Evolutionary conservation across 805 yeast genomes (phyloP), one percentile per base, ranked within the genome.

Genomic region (Saccharomycopsis fermentans): DNA sequence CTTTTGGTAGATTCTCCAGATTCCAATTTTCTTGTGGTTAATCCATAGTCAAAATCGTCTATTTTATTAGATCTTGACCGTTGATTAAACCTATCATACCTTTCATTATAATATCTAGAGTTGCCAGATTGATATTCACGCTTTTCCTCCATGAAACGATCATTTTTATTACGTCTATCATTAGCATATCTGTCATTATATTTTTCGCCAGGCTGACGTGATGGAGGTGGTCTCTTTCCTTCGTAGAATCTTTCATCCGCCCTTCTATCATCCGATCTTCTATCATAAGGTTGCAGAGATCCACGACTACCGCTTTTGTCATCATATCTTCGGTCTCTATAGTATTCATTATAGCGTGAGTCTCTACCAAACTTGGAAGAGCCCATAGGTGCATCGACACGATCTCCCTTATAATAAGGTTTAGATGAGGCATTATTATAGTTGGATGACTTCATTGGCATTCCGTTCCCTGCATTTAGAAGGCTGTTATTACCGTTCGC

Each of bases 311-410:
- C 26, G 24, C n/a, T 43, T 21, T 24, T 43, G 12, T 43, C 50
- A 43, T 43, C 50, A 43, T 43, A 43, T 43, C 50, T 43, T 43
- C 50, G 21, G 17, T 43, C 50, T 43, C 50, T 43, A 21, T 43
- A 43, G 9, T 43, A 26, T 8, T 43, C 50, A 43, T 43, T 43
- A 21, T 43, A 43, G 24, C 50, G 24, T 43, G 29, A 24, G 26
- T 43, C 50, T 16, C 50, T 43, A 16, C 26, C 11, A 21, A 43
- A 43, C 17, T 43, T 43, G 14, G 50, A 19, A 8, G 26, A 27
- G 12, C 50, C 50, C 24, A 19, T 21, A 9, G n/a, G n/a, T 9
- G 11, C 29, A 43, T 21, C 26, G 21, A 9, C 48, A 40, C 50
- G 50, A 6, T 43, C 50, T 12, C 29, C n/a, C 14, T 43, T 43